phyloP scores from a whole-genome alignment of 805 yeast genomes.

The Teunomyces kruisii region DNA sequence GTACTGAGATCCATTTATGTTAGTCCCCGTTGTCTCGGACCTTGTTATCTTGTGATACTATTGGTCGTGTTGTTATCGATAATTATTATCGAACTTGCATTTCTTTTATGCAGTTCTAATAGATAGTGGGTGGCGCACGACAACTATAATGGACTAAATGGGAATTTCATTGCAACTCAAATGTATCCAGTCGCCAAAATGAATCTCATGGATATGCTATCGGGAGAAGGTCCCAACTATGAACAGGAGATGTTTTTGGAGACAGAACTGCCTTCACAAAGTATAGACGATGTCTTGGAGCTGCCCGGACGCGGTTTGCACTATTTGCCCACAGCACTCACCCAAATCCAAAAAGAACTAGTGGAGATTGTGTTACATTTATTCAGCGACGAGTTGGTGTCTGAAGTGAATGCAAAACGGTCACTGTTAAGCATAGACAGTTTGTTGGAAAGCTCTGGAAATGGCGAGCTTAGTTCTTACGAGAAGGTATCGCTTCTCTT shows the following conservation, averaged over 20 bases:
- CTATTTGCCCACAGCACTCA: constrained; percentile 34
- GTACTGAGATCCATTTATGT: too few relatives aligned
- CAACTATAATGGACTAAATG: neutral
- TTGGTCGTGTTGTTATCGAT: too few relatives aligned
- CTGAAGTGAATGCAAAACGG: constrained; percentile 20
- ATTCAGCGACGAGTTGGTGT: constrained; percentile 24
- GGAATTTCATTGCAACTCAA: neutral
- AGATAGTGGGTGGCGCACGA: neutral
- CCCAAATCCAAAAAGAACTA: constrained; percentile 35
- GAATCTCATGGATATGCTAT: constrained; percentile 42
- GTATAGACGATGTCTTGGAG: neutral
- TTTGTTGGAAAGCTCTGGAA: constrained; percentile 22
- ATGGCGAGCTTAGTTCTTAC: constrained; percentile 2
- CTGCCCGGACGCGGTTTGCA: constrained; percentile 27
- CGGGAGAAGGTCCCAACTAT: constrained; percentile 21
- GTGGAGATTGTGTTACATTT: constrained; percentile 32
- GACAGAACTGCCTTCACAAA: neutral
- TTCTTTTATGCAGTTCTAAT: too few relatives aligned
- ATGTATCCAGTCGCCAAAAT: constrained; percentile 12
- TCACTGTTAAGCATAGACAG: constrained; percentile 38
- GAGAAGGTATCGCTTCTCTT: constrained; percentile 44
- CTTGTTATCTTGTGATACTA: too few relatives aligned
- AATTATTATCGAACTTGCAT: too few relatives aligned
- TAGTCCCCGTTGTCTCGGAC: too few relatives aligned
- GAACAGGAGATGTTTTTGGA: constrained; percentile 1